Evolutionary conservation across 2,329 filamentous ascomycete species (phyloP).

Genomic region (Thelonectria olida): DNA sequence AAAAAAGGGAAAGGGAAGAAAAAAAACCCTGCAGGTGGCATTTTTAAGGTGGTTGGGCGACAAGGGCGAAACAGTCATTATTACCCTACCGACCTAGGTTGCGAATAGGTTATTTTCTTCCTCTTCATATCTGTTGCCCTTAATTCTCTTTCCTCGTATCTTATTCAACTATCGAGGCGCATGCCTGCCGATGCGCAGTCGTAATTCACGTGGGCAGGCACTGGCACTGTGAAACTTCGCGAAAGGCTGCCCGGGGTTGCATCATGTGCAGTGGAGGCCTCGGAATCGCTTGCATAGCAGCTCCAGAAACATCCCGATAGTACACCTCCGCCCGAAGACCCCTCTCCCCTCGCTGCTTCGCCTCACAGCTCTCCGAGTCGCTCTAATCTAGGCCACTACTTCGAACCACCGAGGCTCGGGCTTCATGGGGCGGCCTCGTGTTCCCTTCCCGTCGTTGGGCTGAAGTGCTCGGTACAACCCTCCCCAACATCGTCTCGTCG

Average conservation of each 20-base stretch:
- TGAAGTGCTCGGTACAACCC: neutral
- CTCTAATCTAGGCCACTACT: too few relatives aligned
- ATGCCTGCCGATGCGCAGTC: too few relatives aligned
- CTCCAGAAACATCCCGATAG: neutral
- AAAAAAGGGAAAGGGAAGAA: neutral
- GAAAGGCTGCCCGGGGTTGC: neutral
- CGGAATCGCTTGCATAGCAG: slow-evolving; percentile 11
- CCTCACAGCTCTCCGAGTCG: too few relatives aligned
- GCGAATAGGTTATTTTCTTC: neutral
- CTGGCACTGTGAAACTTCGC: too few relatives aligned
- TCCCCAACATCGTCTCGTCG: neutral
- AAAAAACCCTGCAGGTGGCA: slow-evolving; percentile 5
- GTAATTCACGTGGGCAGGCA: too few relatives aligned
- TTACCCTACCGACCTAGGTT: too few relatives aligned
- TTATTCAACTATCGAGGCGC: slow-evolving; percentile 7
- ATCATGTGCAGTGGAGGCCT: slow-evolving; percentile 20
- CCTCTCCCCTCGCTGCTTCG: too few relatives aligned
- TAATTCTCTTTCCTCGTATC: neutral
- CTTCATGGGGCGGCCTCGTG: neutral
- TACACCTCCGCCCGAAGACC: too few relatives aligned
- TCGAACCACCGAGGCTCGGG: too few relatives aligned
- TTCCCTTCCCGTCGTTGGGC: neutral
- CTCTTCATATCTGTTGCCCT: neutral
- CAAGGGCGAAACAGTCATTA: neutral
- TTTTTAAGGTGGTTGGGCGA: slow-evolving; percentile 10